Evolutionary conservation across 129 eudicot genomes (phyloP), one percentile per base, ranked within the genome.

Genomic region (Calendula officinalis): DNA sequence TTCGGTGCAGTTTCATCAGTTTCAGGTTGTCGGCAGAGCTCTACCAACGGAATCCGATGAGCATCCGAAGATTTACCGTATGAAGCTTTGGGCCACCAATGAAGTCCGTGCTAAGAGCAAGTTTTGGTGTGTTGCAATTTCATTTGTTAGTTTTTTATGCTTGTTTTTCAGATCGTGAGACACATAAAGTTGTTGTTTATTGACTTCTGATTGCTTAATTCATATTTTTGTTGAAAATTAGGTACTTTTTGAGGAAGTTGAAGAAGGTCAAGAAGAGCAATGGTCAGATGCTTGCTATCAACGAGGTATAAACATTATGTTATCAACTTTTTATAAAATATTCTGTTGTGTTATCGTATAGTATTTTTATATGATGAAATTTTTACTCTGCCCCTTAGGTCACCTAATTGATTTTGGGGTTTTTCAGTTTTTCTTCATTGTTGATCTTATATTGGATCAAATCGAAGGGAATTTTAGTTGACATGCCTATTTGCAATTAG

Each of bases 41-140:
- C 75, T 91, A 27, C 98, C 98, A 0, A 54, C 95, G 38, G 98
- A 87, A 78, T 64, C 82, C 0, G 95, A 82, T 77, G 94, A 84
- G 78, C 94, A 87, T n/a, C 98, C 98, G 7, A 91, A 91, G 84
- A 91, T 91, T 66, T 91, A 84, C 61, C 78, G 98, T 5, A 91
- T 91, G 98, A 91, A 91, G 88, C 95, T 91, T 1, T 91, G 97
- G 97, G 97, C 95, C 10, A 91, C 94, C 60, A 91, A 91, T 68
- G 97, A 91, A 62, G 97, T 91, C 48, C 95, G 97, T 16, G 95
- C 97, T 45, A 91, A 91, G 63, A 86, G 94, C 80, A 91, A 91
- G 78, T 91, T 91, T 36, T 91, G 97, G 97, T 91, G 59, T 0
- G 57, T 62, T 11, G 2, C 0, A 8, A 5, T 33, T 1, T 35